Evolutionary conservation across 345 rosid genomes (phyloP), one percentile per base, ranked within the genome.

Genomic region (Camelina hispida): DNA sequence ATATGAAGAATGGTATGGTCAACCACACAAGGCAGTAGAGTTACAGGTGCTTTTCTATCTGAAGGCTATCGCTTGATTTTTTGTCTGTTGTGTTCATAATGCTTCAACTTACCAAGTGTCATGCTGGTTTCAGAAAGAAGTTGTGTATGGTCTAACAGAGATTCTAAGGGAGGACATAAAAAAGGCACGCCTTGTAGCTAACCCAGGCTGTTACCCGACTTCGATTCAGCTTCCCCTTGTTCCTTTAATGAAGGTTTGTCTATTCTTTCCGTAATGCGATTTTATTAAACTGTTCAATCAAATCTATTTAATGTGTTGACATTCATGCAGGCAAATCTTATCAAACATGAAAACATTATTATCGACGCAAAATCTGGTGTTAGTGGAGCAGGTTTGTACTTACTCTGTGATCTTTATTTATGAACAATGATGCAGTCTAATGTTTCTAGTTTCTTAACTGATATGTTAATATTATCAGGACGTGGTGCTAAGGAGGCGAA

Each of bases 131-230:
- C 83, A 95, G 98, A 83, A 88, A 81, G 94, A 89, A 72, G 99
- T 90, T 78, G 87, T 93, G 13, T 95, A 93, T 82, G 99, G 99
- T 66, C 82, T 95, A 86, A 95, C 99, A 25, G 99, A 93, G 89
- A 68, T 92, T 70, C 80, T 48, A 35, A 84, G 99, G 77, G 89
- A 89, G 9, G 89, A 88, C 73, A 81, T 95, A 15, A 82, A 67
- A 83, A 66, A 60, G 50, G 97, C 97, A 9, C 87, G 82, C 22
- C 81, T 95, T 25, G 99, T 95, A 28, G 99, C 98, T 80, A 95
- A 95, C 71, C 99, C 99, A 62, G 99, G 98, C 68, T 95, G 99
- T 76, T 95, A 95, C 78, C 99, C 99, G 6, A 95, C 99, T 35
- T 84, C 98, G 2, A 83, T 93, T 80, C 99, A 95, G 77, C 94